These are phyloP conservation scores for Coniella lustricola DNA, from an alignment of 2,329 filamentous ascomycete genomes.

Conservation along the genomic window DNA sequence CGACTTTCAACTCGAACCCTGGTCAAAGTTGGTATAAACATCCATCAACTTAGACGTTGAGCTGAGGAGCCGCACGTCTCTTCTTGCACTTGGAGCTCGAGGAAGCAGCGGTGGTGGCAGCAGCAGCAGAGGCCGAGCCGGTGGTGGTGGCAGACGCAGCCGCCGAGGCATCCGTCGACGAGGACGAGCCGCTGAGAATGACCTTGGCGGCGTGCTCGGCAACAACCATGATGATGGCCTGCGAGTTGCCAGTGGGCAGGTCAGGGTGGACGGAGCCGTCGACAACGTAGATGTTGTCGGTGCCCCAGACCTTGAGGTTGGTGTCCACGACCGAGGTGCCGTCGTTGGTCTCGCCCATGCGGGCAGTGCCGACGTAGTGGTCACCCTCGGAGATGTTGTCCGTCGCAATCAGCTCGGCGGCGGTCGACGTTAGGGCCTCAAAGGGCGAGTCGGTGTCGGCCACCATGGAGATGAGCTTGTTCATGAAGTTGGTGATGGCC, in stretches of 20 bases:
- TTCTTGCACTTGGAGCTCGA: slow-evolving; percentile 9
- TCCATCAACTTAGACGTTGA: neutral
- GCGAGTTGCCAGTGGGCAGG: slow-evolving; percentile 55
- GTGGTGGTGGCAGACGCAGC: slow-evolving; percentile 1
- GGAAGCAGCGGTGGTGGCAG: neutral
- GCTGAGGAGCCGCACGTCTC: slow-evolving; percentile 9
- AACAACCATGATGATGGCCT: slow-evolving; percentile 32
- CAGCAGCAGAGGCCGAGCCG: neutral
- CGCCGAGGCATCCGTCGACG: neutral
- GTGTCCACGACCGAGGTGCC: slow-evolving; percentile 27
- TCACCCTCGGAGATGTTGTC: slow-evolving; percentile 20
- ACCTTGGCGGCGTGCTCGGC: slow-evolving; percentile 30
- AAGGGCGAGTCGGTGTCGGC: slow-evolving; percentile 21
- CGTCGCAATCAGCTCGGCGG: slow-evolving; percentile 12
- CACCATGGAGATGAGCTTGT: slow-evolving; percentile 22
- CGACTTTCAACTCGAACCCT: too few relatives aligned
- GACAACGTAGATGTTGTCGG: slow-evolving; percentile 55
- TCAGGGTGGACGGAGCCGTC: slow-evolving; percentile 59
- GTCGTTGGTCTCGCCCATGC: slow-evolving; percentile 26
- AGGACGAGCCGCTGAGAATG: slow-evolving; percentile 12
- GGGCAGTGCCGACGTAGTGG: slow-evolving; percentile 26
- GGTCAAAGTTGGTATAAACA: too few relatives aligned
- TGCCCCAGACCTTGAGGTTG: slow-evolving; percentile 47
- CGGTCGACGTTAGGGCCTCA: slow-evolving; percentile 16
- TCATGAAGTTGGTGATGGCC: slow-evolving; percentile 23